A percentile compares a stretch with the other conserved stretches of the same genome.
These are phyloP conservation scores for Hymenotorrendiella dingleyae DNA, from an alignment of 2,329 filamentous ascomycete species.

Conservation along the genomic window DNA sequence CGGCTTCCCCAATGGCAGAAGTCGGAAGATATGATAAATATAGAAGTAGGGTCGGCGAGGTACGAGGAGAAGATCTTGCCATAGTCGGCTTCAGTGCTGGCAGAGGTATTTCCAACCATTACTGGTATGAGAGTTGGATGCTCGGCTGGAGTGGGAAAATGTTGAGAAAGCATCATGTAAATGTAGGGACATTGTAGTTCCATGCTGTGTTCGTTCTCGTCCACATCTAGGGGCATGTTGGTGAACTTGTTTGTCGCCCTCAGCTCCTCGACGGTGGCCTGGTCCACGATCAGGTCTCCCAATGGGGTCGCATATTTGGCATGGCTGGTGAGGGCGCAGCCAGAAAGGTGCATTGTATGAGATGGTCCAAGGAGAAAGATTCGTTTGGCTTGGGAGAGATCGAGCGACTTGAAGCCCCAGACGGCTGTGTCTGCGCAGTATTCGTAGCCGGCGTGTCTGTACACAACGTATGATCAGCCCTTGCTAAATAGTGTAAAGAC, in stretches of 20 bases:
- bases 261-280: slow-evolving; percentile 45
- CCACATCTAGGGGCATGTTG: slow-evolving; percentile 58
- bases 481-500: too few relatives aligned
- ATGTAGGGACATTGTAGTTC: slow-evolving; percentile 97
- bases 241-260: slow-evolving; percentile 49
- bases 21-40: slow-evolving; percentile 87
- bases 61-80: slow-evolving; percentile 73
- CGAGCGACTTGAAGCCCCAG: slow-evolving; percentile 87
- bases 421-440: slow-evolving; percentile 91
- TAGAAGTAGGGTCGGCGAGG: slow-evolving; percentile 66
- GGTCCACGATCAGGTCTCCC: slow-evolving; percentile 63
- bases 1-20: slow-evolving; percentile 93
- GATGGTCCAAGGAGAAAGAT: slow-evolving; percentile 92
- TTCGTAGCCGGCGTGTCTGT: slow-evolving; percentile 87
- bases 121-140: slow-evolving; percentile 80
- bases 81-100: slow-evolving; percentile 58
- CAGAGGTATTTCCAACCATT: slow-evolving; percentile 70
- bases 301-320: slow-evolving; percentile 68
- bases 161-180: slow-evolving; percentile 63
- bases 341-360: slow-evolving; percentile 75
- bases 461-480: too few relatives aligned
- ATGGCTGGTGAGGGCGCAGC: slow-evolving; percentile 71
- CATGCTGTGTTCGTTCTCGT: slow-evolving; percentile 83
- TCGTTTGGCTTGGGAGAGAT: slow-evolving; percentile 75
- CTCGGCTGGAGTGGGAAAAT: slow-evolving; percentile 41